phyloP scores from a whole-genome alignment of 1,284 basidiomycete species.

The Pyrrhoderma noxium region DNA sequence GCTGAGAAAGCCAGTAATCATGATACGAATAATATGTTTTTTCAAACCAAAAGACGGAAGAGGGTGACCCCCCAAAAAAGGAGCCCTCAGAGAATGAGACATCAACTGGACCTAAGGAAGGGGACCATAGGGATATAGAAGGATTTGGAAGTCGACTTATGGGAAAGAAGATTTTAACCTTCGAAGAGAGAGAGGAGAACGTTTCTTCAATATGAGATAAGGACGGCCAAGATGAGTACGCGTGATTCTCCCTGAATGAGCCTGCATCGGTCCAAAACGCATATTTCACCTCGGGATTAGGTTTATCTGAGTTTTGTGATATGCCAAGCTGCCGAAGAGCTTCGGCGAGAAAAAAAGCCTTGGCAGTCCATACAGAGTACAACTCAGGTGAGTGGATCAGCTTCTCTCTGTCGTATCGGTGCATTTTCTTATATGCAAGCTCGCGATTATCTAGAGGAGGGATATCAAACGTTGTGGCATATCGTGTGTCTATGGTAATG shows the following conservation, averaged over 20 bases:
- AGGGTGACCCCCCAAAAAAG: conserved; percentile 44
- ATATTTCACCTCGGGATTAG: conserved; percentile 32
- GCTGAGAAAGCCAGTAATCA: conserved; percentile 36
- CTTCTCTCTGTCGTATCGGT: conserved; percentile 36
- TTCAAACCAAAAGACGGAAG: conserved; percentile 36
- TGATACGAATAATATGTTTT: conserved; percentile 41
- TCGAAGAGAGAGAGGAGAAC: conserved; percentile 22
- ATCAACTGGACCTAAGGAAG: conserved; percentile 41
- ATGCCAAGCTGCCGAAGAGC: conserved; percentile 25
- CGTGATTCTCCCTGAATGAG: conserved; percentile 37
- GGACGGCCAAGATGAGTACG: conserved; percentile 40
- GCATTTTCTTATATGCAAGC: conserved; percentile 35
- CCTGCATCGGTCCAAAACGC: conserved; percentile 50
- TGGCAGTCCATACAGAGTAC: conserved; percentile 47
- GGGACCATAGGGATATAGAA: conserved; percentile 32
- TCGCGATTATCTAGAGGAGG: conserved; percentile 34
- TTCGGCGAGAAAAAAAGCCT: conserved; percentile 41
- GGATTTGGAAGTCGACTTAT: conserved; percentile 29
- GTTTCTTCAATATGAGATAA: conserved; percentile 32
- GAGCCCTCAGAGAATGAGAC: conserved; percentile 39
- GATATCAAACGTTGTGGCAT: conserved; percentile 37
- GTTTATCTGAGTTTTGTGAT: too few relatives aligned
- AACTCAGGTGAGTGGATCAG: conserved; percentile 37
- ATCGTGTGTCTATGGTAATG: conserved; percentile 41
- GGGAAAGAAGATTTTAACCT: conserved; percentile 41